Base-by-base conservation (phyloP, 768 basidiomycete species). In the Thelephora aurantiotincta region DNA sequence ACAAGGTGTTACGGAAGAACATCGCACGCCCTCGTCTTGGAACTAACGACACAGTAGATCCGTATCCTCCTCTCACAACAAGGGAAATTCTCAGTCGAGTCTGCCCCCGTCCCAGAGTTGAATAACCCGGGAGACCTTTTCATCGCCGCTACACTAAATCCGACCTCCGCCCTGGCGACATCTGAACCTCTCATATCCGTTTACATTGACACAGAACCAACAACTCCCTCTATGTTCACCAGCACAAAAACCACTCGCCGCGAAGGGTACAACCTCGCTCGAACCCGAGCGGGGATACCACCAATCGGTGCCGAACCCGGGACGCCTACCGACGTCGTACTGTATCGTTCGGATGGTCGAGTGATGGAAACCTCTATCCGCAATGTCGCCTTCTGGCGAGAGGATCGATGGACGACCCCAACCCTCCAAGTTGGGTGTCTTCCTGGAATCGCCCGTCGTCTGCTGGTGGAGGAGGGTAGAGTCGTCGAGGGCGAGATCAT, bases 241-340 rank as follows among this genome's bases (percentile, higher is more conserved):
- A 55, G 60, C 18, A 79, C 82, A 43, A 90, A 90, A 61, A 89
- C 87, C 0, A 87, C 84, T 1, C 49, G 66, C 35, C 73, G 86
- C 43, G 50, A 57, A 6, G 59, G 70, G 11, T 90, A 89, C 55
- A 67, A 78, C 22, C 66, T 67, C 33, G 82, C 86, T 1, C 77
- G 86, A n/a, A 53, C 57, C 1, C 74, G 85, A 37, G 72, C 66
- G 42, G 65, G 68, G 46, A 61, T 77, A 14, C 65, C 68, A 18
- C 59, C 67, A 6, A 51, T 62, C 1, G 38, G 38, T 50, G 18
- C 55, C n/a, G 1, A 14, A 12, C 18, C 34, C 26, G 35, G 26
- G 16, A n/a, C 48, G 11, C 58, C 58, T 2, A 49, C 52, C 1
- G 87, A 90, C 54, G 78, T 88, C 2, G 59, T 90, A 22, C 59